These are phyloP conservation scores for Solanum sitiens DNA, from an alignment of 257 asterid genomes.

Conservation along the genomic window DNA sequence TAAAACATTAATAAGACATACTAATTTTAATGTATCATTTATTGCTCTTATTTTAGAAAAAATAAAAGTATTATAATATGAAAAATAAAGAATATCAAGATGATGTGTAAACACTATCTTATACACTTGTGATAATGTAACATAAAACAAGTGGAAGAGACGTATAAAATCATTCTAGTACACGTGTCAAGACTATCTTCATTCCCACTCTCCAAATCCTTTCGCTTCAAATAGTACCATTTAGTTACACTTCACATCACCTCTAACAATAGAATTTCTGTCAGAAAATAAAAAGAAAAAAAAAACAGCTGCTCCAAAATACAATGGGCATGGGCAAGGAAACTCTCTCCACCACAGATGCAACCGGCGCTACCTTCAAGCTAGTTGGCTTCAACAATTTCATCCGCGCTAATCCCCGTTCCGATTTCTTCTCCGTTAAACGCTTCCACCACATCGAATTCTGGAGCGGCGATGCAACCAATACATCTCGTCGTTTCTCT, in stretches of 20 bases:
- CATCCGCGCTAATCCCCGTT: constrained; percentile 45
- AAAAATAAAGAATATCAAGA: background rate
- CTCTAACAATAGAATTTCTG: background rate
- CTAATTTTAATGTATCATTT: too few species aligned
- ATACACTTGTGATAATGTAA: background rate
- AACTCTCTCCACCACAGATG: background rate
- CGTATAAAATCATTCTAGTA: background rate
- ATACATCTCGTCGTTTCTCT: constrained; percentile 63
- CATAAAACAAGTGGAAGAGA: background rate
- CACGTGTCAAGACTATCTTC: background rate
- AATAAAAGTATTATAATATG: too few species aligned
- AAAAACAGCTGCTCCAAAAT: too few species aligned
- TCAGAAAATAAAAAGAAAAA: background rate
- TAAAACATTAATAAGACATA: too few species aligned
- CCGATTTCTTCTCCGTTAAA: constrained; percentile 53
- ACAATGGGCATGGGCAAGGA: constrained; percentile 18
- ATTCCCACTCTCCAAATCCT: background rate
- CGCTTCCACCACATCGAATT: constrained; percentile 84
- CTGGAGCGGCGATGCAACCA: constrained; percentile 91
- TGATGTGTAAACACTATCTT: background rate
- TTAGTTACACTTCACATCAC: background rate
- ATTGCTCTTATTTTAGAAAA: too few species aligned
- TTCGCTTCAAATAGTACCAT: background rate
- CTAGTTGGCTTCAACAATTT: constrained; percentile 50
- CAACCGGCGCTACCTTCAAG: constrained; percentile 20